These are phyloP conservation scores for Gymnopilus dilepis DNA, from an alignment of 768 basidiomycete genomes.

Conservation along the genomic window DNA sequence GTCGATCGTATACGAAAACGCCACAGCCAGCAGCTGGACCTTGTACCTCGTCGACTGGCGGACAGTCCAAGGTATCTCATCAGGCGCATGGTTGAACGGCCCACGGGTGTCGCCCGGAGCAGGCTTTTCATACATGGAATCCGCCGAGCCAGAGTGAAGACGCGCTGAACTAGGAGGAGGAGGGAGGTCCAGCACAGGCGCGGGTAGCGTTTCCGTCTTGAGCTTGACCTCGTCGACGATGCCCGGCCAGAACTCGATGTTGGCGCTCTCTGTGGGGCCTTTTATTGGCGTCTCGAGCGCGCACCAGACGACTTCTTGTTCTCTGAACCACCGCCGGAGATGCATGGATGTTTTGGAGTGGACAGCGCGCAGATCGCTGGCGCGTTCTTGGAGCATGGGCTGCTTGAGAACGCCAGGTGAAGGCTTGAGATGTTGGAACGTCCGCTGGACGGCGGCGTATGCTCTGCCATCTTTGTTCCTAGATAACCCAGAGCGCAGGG, in stretches of 20 bases:
- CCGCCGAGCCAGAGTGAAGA: too few relatives aligned
- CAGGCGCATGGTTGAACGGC: slow-evolving; percentile 25
- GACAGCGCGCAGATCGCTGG: slow-evolving; percentile 65
- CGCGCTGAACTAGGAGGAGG: too few relatives aligned
- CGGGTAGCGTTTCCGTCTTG: slow-evolving; percentile 47
- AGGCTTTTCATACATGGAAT: too few relatives aligned
- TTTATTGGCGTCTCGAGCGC: slow-evolving; percentile 56
- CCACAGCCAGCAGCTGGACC: slow-evolving; percentile 68
- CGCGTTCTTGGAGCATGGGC: slow-evolving; percentile 64
- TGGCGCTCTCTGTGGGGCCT: slow-evolving; percentile 42
- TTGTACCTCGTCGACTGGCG: slow-evolving; percentile 68
- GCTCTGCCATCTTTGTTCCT: slow-evolving; percentile 34
- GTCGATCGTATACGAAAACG: slow-evolving; percentile 49
- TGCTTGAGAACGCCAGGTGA: slow-evolving; percentile 44
- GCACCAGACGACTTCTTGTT: slow-evolving; percentile 77
- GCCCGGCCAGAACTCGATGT: slow-evolving; percentile 80
- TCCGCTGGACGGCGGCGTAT: slow-evolving; percentile 49
- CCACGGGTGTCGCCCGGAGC: slow-evolving; percentile 29
- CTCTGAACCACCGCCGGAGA: slow-evolving; percentile 65
- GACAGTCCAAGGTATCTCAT: slow-evolving; percentile 63
- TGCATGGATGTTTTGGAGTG: slow-evolving; percentile 48
- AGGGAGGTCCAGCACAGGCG: too few relatives aligned
- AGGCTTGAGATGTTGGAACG: slow-evolving; percentile 32
- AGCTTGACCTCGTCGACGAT: slow-evolving; percentile 63
- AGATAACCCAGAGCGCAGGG: slow-evolving; percentile 14